Percentiles rank a stretch among this genome's conserved stretches.
Conservation (phyloP, 768 basidiomycete genomes). For the Trametes cubensis region DNA sequence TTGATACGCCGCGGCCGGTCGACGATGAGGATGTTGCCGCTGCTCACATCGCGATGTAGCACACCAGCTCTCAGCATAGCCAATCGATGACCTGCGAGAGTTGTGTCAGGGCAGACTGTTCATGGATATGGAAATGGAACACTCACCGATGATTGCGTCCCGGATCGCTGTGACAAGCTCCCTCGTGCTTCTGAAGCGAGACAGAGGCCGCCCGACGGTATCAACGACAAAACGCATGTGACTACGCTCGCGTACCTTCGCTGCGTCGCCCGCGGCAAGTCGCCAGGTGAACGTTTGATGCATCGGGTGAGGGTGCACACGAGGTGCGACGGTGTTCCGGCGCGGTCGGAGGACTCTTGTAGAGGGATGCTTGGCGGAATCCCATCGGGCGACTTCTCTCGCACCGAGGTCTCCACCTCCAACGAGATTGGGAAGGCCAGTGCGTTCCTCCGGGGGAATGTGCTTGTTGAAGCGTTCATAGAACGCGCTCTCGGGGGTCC, state of each 20-base stretch:
- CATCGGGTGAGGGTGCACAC: neutral
- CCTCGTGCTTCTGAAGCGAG: slow-evolving; percentile 4
- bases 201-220: slow-evolving; percentile 12
- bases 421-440: neutral
- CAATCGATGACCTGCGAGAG: neutral
- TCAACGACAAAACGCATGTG: slow-evolving; percentile 15
- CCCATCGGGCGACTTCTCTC: neutral
- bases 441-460: neutral
- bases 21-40: too few relatives aligned
- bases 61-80: neutral
- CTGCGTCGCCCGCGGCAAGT: neutral
- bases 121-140: too few relatives aligned
- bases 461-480: slow-evolving; percentile 1
- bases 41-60: too few relatives aligned
- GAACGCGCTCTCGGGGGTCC: slow-evolving; percentile 8
- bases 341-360: too few relatives aligned
- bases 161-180: slow-evolving; percentile 12
- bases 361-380: neutral
- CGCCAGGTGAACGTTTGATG: slow-evolving; percentile 9
- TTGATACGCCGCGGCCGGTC: too few relatives aligned
- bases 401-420: neutral
- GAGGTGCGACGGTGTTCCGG: too few relatives aligned
- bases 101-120: too few relatives aligned
- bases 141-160: slow-evolving; percentile 20
- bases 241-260: slow-evolving; percentile 4